Evolutionary conservation across 495 filamentous ascomycete genomes (phyloP).

Genomic region (Penicillium pancosmium): DNA sequence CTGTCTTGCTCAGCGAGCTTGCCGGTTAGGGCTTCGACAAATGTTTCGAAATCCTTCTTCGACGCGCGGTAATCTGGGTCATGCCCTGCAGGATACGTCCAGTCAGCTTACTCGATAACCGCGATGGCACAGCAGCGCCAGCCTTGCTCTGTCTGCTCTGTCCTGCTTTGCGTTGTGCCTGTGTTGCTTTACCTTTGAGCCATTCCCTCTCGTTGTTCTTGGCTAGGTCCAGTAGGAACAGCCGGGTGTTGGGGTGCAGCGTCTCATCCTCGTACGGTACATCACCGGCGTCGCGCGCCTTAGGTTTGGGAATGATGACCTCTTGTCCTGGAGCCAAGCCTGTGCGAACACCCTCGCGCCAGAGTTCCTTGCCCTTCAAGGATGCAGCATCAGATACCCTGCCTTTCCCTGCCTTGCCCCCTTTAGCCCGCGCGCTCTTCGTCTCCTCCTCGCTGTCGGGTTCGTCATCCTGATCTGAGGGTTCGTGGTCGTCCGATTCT

Average conservation of each 20-base stretch:
- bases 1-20: constrained; percentile 71
- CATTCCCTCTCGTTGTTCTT: constrained; percentile 79
- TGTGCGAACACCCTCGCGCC: constrained; percentile 59
- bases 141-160: no score
- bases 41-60: constrained; percentile 77
- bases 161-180: constrained; percentile 8
- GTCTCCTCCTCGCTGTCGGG: constrained; percentile 26
- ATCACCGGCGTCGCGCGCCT: constrained; percentile 66
- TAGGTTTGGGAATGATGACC: constrained; percentile 69
- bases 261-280: constrained; percentile 67
- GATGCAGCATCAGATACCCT: constrained; percentile 7
- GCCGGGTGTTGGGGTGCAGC: constrained; percentile 79
- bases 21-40: constrained; percentile 67
- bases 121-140: not conserved
- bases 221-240: constrained; percentile 75
- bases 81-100: constrained; percentile 52
- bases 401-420: constrained; percentile 16
- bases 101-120: constrained; percentile 14
- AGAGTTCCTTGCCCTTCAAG: constrained; percentile 54
- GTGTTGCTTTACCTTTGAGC: constrained; percentile 66
- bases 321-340: constrained; percentile 63
- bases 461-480: constrained; percentile 19
- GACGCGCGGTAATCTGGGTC: constrained; percentile 76
- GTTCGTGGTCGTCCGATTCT: constrained; percentile 8
- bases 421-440: constrained; percentile 20